phyloP scores from a whole-genome alignment of 495 filamentous ascomycete genomes.

The Penicillium simplicissimum region DNA sequence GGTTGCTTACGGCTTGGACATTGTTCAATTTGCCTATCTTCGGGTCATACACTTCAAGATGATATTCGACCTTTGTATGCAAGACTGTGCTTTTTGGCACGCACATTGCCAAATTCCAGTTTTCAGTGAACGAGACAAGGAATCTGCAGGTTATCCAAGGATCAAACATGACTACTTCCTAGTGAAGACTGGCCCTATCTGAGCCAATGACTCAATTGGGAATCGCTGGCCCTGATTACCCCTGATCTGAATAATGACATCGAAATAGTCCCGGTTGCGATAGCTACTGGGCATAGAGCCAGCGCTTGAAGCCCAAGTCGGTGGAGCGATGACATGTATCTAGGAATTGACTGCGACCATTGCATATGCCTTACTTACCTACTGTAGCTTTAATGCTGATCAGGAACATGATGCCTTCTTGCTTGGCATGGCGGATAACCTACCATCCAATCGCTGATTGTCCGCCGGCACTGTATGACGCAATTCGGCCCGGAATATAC shows the following conservation, averaged over 20 bases:
- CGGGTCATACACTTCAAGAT: neutral
- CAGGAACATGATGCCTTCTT: neutral
- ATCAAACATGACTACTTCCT: neutral
- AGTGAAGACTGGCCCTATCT: no score
- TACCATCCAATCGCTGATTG: neutral
- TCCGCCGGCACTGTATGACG: neutral
- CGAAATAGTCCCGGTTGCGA: neutral
- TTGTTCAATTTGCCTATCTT: neutral
- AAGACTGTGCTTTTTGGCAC: no score
- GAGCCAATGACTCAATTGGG: neutral
- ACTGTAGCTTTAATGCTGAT: no score
- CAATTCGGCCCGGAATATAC: neutral
- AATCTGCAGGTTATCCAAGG: neutral
- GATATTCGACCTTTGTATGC: no score
- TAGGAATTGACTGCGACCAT: neutral
- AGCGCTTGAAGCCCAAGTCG: neutral
- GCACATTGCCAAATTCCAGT: no score
- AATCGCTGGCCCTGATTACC: no score
- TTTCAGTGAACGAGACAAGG: neutral
- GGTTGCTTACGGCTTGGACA: neutral
- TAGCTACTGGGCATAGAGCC: no score
- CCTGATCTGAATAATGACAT: neutral
- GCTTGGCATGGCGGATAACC: neutral
- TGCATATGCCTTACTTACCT: neutral
- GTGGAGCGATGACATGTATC: constrained; percentile 11